phyloP scores from a whole-genome alignment of 345 rosid genomes.

The Crucihimalaya himalaica region DNA sequence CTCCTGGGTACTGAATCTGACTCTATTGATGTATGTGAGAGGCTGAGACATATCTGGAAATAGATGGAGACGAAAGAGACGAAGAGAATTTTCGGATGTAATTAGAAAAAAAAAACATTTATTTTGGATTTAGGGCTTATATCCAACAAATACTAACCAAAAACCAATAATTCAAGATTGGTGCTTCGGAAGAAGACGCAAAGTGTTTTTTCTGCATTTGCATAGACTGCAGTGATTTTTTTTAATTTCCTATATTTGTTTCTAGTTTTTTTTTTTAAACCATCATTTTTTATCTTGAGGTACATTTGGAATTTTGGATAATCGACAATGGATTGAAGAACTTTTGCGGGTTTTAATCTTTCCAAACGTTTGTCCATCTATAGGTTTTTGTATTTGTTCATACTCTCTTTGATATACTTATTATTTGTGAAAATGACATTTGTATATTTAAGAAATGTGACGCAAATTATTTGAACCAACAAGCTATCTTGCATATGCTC shows the following conservation, averaged over 20 bases:
- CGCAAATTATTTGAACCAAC: background rate
- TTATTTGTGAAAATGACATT: background rate
- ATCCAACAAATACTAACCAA: slow-evolving; percentile 27
- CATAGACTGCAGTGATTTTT: background rate
- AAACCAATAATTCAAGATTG: slow-evolving; percentile 11
- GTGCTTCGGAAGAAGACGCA: slow-evolving; percentile 23
- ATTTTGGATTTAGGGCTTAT: slow-evolving; percentile 1
- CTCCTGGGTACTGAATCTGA: slow-evolving; percentile 3
- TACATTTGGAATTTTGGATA: slow-evolving; percentile 8
- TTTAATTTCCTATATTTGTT: background rate
- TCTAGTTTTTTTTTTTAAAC: background rate
- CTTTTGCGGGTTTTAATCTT: background rate
- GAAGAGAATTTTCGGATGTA: slow-evolving; percentile 7
- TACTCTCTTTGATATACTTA: background rate
- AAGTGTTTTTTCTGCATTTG: background rate
- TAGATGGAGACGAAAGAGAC: background rate
- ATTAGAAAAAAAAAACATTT: slow-evolving; percentile 19
- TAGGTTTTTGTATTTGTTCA: background rate
- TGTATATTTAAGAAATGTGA: background rate
- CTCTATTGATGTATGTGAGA: background rate
- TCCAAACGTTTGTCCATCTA: background rate
- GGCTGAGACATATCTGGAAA: slow-evolving; percentile 8
- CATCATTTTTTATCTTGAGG: slow-evolving; percentile 1
- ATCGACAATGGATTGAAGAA: slow-evolving; percentile 6
- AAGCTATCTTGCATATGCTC: background rate